phyloP scores from a whole-genome alignment of 2,329 filamentous ascomycete genomes.

The Orbilia brochopaga region DNA sequence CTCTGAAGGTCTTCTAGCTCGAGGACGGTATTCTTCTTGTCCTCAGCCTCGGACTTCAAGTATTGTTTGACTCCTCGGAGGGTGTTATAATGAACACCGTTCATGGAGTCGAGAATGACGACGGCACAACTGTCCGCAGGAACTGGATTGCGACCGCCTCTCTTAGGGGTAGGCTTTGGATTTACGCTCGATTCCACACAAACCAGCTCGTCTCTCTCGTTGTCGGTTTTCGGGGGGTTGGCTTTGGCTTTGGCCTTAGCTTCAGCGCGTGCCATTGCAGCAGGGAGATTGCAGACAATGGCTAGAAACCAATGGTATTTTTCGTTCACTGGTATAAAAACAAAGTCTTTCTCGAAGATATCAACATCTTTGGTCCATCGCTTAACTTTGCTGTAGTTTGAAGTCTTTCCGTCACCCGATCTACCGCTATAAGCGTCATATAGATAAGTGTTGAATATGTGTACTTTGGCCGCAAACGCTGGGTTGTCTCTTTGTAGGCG shows the following conservation, averaged over 20 bases:
- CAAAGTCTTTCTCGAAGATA: conserved; percentile 82
- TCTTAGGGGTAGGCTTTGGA: conserved; percentile 13
- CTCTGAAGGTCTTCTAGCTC: conserved; percentile 56
- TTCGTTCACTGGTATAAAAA: conserved; percentile 91
- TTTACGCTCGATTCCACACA: conserved; percentile 9
- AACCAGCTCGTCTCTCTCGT: conserved; percentile 17
- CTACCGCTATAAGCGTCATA: conserved; percentile 72
- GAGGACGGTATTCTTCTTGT: conserved; percentile 32
- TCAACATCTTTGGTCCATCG: conserved; percentile 87
- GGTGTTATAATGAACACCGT: conserved; percentile 14
- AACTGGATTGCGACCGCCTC: conserved; percentile 11
- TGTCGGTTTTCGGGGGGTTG: not conserved
- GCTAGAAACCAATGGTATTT: conserved; percentile 87
- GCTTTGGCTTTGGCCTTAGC: no score
- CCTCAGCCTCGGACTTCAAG: conserved; percentile 19
- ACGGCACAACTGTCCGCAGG: conserved; percentile 20
- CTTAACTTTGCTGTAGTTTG: conserved; percentile 81
- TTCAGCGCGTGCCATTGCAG: conserved; percentile 59
- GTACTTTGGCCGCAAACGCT: conserved; percentile 69
- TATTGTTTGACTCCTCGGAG: conserved; percentile 29
- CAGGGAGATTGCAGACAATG: conserved; percentile 87
- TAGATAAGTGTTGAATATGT: conserved; percentile 94
- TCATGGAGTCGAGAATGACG: conserved; percentile 41
- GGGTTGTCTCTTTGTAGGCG: conserved; percentile 65
- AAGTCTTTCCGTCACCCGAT: conserved; percentile 55